Evolutionary conservation across 805 yeast species (phyloP).

Genomic region (Sungouiella thailandica): DNA sequence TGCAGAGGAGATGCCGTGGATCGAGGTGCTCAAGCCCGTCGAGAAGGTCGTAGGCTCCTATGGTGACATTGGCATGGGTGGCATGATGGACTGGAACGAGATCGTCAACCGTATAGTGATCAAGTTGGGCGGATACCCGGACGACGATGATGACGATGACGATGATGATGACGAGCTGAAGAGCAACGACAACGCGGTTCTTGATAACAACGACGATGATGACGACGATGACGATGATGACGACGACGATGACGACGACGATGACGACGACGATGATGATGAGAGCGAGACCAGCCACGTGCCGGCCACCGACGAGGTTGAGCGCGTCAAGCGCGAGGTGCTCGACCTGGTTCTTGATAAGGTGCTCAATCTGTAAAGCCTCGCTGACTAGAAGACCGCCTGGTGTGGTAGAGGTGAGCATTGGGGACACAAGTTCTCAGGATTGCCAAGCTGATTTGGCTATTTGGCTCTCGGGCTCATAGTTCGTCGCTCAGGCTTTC

Average conservation of each 20-base stretch:
- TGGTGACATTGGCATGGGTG: constrained; percentile 99
- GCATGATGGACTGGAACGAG: constrained; percentile 97
- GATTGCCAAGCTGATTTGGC: too few relatives aligned
- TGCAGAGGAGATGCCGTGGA: constrained; percentile 91
- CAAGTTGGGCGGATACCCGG: constrained; percentile 54
- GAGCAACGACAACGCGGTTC: constrained; percentile 26
- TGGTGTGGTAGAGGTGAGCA: too few relatives aligned
- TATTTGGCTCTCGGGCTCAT: too few relatives aligned
- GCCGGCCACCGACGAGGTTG: constrained; percentile 5
- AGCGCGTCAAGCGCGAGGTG: constrained; percentile 10
- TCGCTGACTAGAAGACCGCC: too few relatives aligned
- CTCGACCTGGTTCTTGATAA: too few relatives aligned
- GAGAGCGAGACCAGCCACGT: constrained; percentile 7
- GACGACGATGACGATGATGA: constrained; percentile 33
- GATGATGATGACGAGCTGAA: constrained; percentile 40
- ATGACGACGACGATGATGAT: constrained; percentile 38
- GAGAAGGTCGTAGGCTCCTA: constrained; percentile 90
- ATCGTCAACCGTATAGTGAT: constrained; percentile 80
- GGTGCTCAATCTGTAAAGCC: too few relatives aligned
- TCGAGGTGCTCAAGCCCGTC: constrained; percentile 87
- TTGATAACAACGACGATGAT: constrained; percentile 26
- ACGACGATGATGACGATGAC: constrained; percentile 46
- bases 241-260: constrained; percentile 41
- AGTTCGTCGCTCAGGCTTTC: too few relatives aligned
- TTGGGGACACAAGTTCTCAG: too few relatives aligned